Conservation (phyloP, 2,329 filamentous ascomycete species). For the Curvularia sp. region DNA sequence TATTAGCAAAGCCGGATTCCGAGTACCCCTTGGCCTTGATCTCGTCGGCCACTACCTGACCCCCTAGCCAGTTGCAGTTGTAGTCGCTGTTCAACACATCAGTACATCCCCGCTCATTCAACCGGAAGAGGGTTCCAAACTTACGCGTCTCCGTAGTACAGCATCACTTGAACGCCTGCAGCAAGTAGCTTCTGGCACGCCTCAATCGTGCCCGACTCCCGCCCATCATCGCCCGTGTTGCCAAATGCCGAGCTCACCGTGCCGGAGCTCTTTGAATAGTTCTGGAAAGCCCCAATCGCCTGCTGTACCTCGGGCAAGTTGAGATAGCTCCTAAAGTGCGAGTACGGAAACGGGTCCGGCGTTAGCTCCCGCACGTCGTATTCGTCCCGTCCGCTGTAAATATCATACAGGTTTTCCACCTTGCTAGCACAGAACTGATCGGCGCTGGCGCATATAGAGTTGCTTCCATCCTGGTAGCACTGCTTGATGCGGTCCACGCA, state of each 20-base stretch:
- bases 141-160: slow-evolving; percentile 57
- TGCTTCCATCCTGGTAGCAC: slow-evolving; percentile 60
- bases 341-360: slow-evolving; percentile 65
- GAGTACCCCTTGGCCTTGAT: slow-evolving; percentile 53
- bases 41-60: slow-evolving; percentile 50
- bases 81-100: slow-evolving; percentile 44
- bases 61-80: slow-evolving; percentile 58
- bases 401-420: slow-evolving; percentile 61
- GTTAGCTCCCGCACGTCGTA: slow-evolving; percentile 66
- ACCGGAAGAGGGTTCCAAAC: slow-evolving; percentile 7
- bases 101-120: not conserved
- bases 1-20: slow-evolving; percentile 57
- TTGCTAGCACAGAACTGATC: slow-evolving; percentile 63
- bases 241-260: slow-evolving; percentile 56
- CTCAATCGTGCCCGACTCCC: slow-evolving; percentile 53
- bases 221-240: slow-evolving; percentile 59
- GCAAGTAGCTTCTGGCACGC: slow-evolving; percentile 51
- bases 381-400: slow-evolving; percentile 62
- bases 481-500: slow-evolving; percentile 64
- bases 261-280: slow-evolving; percentile 60
- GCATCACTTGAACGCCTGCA: slow-evolving; percentile 52
- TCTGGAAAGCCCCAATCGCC: slow-evolving; percentile 67
- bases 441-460: slow-evolving; percentile 61
- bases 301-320: slow-evolving; percentile 62
- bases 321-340: slow-evolving; percentile 64